Base-by-base conservation (phyloP, 176 grass and related monocot species). In the Tillandsia leiboldiana region DNA sequence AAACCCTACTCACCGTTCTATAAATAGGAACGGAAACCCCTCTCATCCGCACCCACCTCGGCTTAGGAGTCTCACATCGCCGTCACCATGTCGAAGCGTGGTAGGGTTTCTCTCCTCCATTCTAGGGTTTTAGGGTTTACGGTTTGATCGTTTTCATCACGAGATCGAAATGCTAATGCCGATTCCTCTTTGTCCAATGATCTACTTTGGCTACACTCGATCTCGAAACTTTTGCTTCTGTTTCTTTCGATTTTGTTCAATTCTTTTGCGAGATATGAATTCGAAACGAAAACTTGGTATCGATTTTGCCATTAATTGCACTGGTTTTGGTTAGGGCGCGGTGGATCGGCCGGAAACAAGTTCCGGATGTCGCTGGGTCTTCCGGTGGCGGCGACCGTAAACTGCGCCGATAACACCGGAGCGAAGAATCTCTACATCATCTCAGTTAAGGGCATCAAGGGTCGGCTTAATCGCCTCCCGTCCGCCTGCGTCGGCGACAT, bases 401-500 rank as follows among this genome's bases (percentile, higher is more conserved):
- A 84, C 74, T 88, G 86, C 63, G 81, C 81, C 2, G 81, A 88
- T 78, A 81, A 84, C 78, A 84, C 81, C 0, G 81, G 81, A 11
- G 73, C 86, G 2, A 84, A 84, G 73, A 84, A 88, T 78, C 73
- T 84, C 15, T 88, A 88, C 77, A 81, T 88, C 78, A 81, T 84
- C 70, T 89, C 86, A 53, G 86, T 89, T 1, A 89, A 89, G 67
- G 82, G 86, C 24, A 89, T 89, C 70, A 85, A 89, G 82, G 82
- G 86, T 13, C 71, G 87, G 3, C 87, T 85, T 63, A 89, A 85
- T 66, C 78, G 82, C 6, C 82, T 89, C 18, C 82, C 86, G 49
- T 89, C 86, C 18, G 82, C 78, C 52, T 89, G 87, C 74, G 79
- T 89, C 50, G 87, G 87, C 47, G 87, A 88, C 82, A 89, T 89